Base-by-base conservation (phyloP, 2,329 filamentous ascomycete genomes). In the Penicillium sp. region DNA sequence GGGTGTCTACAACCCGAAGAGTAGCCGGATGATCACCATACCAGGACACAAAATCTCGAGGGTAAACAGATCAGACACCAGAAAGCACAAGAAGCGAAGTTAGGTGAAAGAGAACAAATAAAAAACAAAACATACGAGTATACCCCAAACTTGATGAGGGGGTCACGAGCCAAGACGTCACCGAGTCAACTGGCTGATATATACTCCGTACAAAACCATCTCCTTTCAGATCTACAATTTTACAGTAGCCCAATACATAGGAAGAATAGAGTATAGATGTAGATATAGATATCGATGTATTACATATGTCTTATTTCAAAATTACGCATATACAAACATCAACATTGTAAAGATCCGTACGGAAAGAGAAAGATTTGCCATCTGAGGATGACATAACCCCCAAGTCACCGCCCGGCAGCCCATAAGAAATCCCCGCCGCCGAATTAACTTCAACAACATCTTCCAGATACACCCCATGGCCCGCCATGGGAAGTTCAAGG, bases 401-500 rank as follows among this genome's bases (percentile, higher is more conserved):
- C 18, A 18, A n/a, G 40, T 45, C 48, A 55, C 49, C 50, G 50
- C 54, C 54, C 50, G 24, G 40, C 32, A 14, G 39, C 45, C 48
- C 31, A 31, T 36, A 40, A 49, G 29, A 32, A 27, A 22, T 31
- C 34, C 34, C 32, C 38, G 18, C 14, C 6, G 29, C 29, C 21
- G 24, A 14, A 14, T 27, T 10, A 32, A 22, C 32, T 32, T 24
- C 38, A 36, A 24, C 46, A 40, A 27, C 38, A 44, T 11, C 42
- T 27, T 47, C 14, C 39, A 50, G 24, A 27, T 8, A 45, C 32
- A 45, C 38, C 21, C 11, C 47, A 60, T 67, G 65, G 65, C 63
- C 55, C 63, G 64, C 31, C 62, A 64, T 65, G 58, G 65, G 32
- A 66, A 65, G 41, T 48, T 31, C 29, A 67, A 66, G 54, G 61